phyloP scores from a whole-genome alignment of 2,329 filamentous ascomycete species.

The Trichophyton verrucosum region DNA sequence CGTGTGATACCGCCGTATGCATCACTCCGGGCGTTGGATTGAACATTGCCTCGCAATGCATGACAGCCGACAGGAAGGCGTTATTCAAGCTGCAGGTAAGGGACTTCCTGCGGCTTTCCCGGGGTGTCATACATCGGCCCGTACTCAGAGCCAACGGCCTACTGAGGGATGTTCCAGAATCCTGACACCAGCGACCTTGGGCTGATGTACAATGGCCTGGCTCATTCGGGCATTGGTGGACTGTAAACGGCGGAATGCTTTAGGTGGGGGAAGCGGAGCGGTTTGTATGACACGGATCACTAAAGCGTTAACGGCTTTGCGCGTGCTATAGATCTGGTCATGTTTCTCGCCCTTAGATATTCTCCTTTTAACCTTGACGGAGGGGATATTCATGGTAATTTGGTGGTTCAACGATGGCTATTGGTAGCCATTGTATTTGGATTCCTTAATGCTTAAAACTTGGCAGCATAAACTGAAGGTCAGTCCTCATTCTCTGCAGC shows the following conservation, averaged over 20 bases:
- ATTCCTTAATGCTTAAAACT: too few species aligned
- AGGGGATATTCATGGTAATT: too few species aligned
- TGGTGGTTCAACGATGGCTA: too few species aligned
- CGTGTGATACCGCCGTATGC: slow-evolving; percentile 18
- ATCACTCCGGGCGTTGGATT: slow-evolving; percentile 30
- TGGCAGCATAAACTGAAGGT: neutral
- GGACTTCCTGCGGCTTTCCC: slow-evolving; percentile 15
- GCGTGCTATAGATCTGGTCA: neutral
- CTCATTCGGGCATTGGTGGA: slow-evolving; percentile 13
- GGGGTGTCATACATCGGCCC: neutral
- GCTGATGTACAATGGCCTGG: slow-evolving; percentile 28
- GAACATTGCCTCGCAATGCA: slow-evolving; percentile 21
- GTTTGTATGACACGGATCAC: neutral
- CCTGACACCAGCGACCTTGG: slow-evolving; percentile 15
- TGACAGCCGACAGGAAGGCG: slow-evolving; percentile 23
- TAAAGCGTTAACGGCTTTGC: neutral
- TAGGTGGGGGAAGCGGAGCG: neutral
- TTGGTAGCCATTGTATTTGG: too few species aligned
- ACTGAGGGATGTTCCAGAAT: neutral
- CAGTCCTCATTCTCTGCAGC: neutral
- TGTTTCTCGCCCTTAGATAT: too few species aligned
- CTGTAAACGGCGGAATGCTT: too few species aligned
- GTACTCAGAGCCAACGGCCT: neutral
- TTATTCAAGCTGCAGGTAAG: slow-evolving; percentile 27
- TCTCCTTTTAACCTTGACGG: too few species aligned